A percentile compares a stretch with the other conserved stretches of the same genome.
Evolutionary conservation across 2,329 filamentous ascomycete genomes (phyloP).

Genomic region (Aureobasidium lini): DNA sequence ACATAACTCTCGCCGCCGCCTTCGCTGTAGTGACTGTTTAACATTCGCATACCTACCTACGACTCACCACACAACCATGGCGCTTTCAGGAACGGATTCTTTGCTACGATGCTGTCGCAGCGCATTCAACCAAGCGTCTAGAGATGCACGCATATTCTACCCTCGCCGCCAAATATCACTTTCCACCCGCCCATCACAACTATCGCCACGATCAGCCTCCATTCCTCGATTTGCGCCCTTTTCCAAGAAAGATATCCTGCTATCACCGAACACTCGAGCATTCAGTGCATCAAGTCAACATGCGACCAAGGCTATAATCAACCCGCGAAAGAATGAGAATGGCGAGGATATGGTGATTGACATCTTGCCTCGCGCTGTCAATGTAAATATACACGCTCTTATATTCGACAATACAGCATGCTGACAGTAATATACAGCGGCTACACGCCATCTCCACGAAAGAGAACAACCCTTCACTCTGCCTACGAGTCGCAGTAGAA

Average conservation of each 20-base stretch:
- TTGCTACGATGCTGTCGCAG: conserved; percentile 7
- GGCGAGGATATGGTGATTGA: conserved; percentile 77
- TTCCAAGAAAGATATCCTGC: neutral
- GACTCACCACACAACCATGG: neutral
- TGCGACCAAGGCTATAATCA: conserved; percentile 41
- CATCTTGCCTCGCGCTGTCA: conserved; percentile 75
- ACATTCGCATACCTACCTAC: neutral
- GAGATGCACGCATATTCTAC: conserved; percentile 7
- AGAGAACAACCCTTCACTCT: conserved; percentile 64
- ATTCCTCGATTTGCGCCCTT: neutral
- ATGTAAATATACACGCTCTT: conserved; percentile 46
- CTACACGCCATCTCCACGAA: conserved; percentile 56
- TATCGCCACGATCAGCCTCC: neutral
- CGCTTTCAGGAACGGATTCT: conserved; percentile 1
- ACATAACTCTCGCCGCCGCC: conserved; percentile 9
- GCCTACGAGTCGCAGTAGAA: conserved; percentile 86
- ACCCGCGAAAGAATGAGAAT: conserved; percentile 72
- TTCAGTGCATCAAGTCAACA: neutral
- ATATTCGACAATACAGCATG: neutral
- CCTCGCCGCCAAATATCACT: conserved; percentile 6
- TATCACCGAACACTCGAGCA: neutral
- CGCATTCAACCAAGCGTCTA: neutral
- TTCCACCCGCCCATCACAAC: neutral
- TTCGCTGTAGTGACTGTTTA: neutral
- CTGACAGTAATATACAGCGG: conserved; percentile 36